These are phyloP conservation scores for Fomitopsis pulvina DNA, from an alignment of 768 basidiomycete species.

Conservation along the genomic window DNA sequence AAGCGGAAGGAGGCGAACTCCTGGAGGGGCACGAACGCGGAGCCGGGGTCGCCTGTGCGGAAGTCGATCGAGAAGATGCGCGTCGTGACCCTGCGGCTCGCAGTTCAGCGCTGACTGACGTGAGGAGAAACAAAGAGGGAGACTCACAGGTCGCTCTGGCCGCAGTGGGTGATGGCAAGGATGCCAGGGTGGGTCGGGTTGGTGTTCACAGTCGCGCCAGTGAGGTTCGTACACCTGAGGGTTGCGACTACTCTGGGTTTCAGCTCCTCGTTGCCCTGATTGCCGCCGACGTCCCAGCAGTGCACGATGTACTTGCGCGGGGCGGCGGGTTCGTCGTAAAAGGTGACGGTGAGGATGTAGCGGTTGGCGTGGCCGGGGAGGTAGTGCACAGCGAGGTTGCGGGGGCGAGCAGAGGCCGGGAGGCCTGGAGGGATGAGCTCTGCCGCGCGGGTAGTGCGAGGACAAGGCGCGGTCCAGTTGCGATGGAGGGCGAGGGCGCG, in stretches of 20 bases:
- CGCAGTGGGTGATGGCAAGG: conserved; percentile 30
- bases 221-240: conserved; percentile 26
- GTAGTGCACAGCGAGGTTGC: conserved; percentile 41
- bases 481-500: conserved; percentile 36
- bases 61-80: conserved; percentile 7
- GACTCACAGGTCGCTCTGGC: neutral
- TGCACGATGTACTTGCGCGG: conserved; percentile 34
- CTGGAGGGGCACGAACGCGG: conserved; percentile 3
- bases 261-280: neutral
- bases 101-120: neutral
- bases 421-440: conserved; percentile 20
- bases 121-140: neutral
- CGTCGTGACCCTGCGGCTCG: conserved; percentile 6
- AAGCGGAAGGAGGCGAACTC: conserved; percentile 8
- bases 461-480: conserved; percentile 43
- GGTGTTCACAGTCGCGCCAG: conserved; percentile 40
- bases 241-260: conserved; percentile 40
- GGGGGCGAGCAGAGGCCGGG: conserved; percentile 18
- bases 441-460: conserved; percentile 23
- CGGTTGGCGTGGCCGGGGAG: conserved; percentile 34
- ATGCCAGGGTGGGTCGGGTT: conserved; percentile 26
- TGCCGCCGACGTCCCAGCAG: conserved; percentile 46
- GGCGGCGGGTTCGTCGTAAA: conserved; percentile 13
- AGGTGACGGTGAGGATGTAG: conserved; percentile 42
- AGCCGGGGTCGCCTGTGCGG: neutral